Conservation (phyloP, 2,329 filamentous ascomycete genomes). For the Ustilaginoidea virens region DNA sequence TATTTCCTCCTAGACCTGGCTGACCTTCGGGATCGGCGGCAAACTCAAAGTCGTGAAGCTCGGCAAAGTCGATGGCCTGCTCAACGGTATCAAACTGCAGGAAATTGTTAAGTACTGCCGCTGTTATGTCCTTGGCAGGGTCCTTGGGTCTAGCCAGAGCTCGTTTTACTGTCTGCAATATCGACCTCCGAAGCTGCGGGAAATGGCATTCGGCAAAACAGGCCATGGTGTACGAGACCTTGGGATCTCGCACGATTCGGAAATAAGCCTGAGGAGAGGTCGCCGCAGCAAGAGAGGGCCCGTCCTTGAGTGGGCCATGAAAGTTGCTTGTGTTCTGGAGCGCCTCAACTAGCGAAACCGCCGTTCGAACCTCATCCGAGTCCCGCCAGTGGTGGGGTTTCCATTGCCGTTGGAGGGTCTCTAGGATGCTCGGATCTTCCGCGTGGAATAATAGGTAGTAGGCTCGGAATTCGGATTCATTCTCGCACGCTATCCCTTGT, state of each 20-base stretch:
- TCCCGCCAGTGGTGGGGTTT: conserved; percentile 36
- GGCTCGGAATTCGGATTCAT: conserved; percentile 50
- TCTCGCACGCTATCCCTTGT: conserved; percentile 40
- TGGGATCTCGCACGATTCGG: conserved; percentile 37
- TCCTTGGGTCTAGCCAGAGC: conserved; percentile 41
- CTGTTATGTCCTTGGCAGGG: conserved; percentile 43
- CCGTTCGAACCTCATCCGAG: conserved; percentile 44
- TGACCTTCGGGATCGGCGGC: conserved; percentile 19
- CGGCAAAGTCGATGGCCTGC: conserved; percentile 50
- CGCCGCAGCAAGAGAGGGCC: conserved; percentile 31
- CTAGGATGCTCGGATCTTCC: conserved; percentile 38
- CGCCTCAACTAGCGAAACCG: conserved; percentile 42
- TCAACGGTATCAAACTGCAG: conserved; percentile 52
- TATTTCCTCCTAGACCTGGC: conserved; percentile 19
- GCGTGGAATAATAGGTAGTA: conserved; percentile 50
- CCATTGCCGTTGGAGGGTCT: conserved; percentile 40
- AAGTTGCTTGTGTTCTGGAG: conserved; percentile 41
- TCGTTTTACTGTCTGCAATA: conserved; percentile 37
- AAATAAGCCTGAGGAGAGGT: conserved; percentile 40
- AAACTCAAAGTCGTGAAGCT: conserved; percentile 40
- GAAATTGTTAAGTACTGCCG: conserved; percentile 36
- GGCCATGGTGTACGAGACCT: conserved; percentile 53
- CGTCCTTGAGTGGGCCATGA: conserved; percentile 40
- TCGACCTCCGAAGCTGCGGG: conserved; percentile 40
- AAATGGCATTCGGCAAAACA: conserved; percentile 57